Base-by-base conservation (phyloP, 2,329 filamentous ascomycete genomes). In the Fusarium sp. region DNA sequence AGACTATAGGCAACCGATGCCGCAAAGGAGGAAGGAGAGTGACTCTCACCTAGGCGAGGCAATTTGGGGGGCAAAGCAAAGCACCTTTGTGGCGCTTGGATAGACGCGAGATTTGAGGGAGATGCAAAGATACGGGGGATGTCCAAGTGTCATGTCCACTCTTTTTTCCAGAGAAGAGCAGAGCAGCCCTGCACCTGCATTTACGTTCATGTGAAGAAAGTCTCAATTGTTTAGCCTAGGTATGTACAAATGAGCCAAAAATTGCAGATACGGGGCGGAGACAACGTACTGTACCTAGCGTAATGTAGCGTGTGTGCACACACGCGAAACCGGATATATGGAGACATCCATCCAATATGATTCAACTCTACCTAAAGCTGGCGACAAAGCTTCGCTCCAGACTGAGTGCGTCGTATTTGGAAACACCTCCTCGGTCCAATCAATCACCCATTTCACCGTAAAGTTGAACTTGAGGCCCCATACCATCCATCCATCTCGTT, bases 1-100 rank as follows among this genome's bases (percentile, higher is more conserved):
- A 63, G 57, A 65, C 63, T 74, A 74, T 68, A 69, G 57, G 52
- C 25, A 47, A 52, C 43, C 25, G 62, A 59, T 70, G 58, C 61
- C 47, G 71, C 68, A 58, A 73, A 74, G 57, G 65, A 74, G 71
- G 71, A 73, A 74, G 71, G 68, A 52, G 32, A 43, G 54, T 59
- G 57, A 40, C 63, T 27, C 45, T 40, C 20, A 20, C 27, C 15
- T 54, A 43, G 45, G 54, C 54, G 62, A 58, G 65, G 68, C 40
- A 64, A 68, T 71, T 35, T 65, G 25, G 38, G 25, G 27, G 27
- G 27, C 27, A 30, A 30, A 30, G 47, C 47, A 52, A 52, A 59
- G 60, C 22, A 32, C 35, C 72, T 70, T 70, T 71, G 72, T 75
- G 72, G 70, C 70, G 57, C 70, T 58, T 71, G 62, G 68, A 65